phyloP scores from a whole-genome alignment of 1,139 yeast species.

The Kazachstania sp. region DNA sequence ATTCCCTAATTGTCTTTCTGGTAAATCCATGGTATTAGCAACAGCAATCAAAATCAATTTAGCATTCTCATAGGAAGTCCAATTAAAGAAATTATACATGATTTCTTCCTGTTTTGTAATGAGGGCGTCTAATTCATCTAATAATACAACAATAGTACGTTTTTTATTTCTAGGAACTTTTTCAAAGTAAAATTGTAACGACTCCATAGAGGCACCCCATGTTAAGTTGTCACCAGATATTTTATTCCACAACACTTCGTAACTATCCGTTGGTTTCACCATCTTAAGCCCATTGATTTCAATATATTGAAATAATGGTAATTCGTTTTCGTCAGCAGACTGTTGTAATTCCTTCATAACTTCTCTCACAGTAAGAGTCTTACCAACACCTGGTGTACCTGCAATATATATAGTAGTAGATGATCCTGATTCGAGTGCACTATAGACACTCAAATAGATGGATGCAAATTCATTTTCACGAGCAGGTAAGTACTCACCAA shows the following conservation, averaged over 20 bases:
- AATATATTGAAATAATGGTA: slow-evolving; percentile 57
- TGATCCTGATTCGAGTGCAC: slow-evolving; percentile 59
- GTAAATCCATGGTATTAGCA: slow-evolving; percentile 96
- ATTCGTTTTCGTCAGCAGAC: slow-evolving; percentile 38
- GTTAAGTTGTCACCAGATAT: slow-evolving; percentile 56
- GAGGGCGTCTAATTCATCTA: slow-evolving; percentile 91
- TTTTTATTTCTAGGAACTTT: slow-evolving; percentile 30
- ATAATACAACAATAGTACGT: slow-evolving; percentile 56
- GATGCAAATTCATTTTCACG: slow-evolving; percentile 81
- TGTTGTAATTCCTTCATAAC: slow-evolving; percentile 61
- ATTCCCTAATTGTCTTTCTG: slow-evolving; percentile 79
- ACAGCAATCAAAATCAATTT: slow-evolving; percentile 83
- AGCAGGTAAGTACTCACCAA: slow-evolving; percentile 53
- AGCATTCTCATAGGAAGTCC: slow-evolving; percentile 85
- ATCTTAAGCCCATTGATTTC: slow-evolving; percentile 90
- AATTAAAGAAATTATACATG: slow-evolving; percentile 91
- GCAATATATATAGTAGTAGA: slow-evolving; percentile 87
- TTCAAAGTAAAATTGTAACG: slow-evolving; percentile 46
- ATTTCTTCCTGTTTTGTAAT: slow-evolving; percentile 80
- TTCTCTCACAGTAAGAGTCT: slow-evolving; percentile 87
- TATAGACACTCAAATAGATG: slow-evolving; percentile 59
- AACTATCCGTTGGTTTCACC: slow-evolving; percentile 76
- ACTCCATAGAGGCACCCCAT: slow-evolving; percentile 52
- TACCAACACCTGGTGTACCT: slow-evolving; percentile 98
- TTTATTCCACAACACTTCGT: slow-evolving; percentile 73